Evolutionary conservation across 352 stramenopile species (phyloP).

Genomic region (Blastocystis sp.): DNA sequence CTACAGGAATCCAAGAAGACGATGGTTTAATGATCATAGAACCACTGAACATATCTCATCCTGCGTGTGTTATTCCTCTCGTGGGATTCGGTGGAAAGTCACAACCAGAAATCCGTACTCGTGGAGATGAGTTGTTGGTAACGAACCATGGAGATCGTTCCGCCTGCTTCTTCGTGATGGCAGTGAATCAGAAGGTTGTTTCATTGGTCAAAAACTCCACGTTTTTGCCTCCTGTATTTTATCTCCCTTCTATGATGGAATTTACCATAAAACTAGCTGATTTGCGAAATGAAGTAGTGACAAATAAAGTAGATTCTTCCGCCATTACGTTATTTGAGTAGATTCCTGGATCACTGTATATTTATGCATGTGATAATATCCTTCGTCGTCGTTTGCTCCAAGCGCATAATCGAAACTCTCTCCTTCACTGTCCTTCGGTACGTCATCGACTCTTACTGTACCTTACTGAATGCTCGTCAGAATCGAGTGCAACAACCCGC

Average conservation of each 20-base stretch:
- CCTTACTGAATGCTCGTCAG: not conserved
- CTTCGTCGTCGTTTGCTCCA: not conserved
- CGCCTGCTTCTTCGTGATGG: not conserved
- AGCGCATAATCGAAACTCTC: not conserved
- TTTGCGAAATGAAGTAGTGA: not conserved
- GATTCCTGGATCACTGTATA: not conserved
- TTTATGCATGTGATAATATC: not conserved
- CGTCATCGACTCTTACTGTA: not conserved
- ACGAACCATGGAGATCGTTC: slow-evolving; percentile 21
- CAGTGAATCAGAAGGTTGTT: not conserved
- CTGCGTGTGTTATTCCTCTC: not conserved
- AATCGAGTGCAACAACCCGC: not conserved
- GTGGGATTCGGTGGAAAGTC: not conserved
- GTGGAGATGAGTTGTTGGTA: not conserved
- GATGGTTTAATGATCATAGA: not conserved
- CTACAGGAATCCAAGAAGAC: not conserved
- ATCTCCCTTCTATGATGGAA: slow-evolving; percentile 39
- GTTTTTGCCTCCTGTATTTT: not conserved
- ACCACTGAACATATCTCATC: not conserved
- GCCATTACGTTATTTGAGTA: not conserved
- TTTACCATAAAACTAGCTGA: not conserved
- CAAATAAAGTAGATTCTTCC: not conserved
- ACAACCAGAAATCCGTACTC: not conserved
- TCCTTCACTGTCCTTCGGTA: not conserved
- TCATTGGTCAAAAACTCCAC: not conserved